Base-by-base conservation (phyloP, 192 early-diverging fungal species). In the Backusella sp. region DNA sequence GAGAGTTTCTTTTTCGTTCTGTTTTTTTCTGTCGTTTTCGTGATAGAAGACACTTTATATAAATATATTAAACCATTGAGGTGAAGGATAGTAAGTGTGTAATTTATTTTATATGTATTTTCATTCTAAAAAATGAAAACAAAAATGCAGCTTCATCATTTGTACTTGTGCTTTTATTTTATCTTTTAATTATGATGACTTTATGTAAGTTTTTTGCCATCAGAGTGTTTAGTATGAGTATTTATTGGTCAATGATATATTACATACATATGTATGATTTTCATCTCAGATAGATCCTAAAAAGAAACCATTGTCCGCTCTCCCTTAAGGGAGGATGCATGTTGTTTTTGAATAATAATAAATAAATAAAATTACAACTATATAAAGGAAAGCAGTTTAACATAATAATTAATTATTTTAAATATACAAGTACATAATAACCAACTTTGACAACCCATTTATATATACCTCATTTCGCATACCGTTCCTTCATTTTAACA, bases 311-410 rank as follows among this genome's bases (percentile, higher is more conserved):
- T 9, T 8, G 2, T n/a, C 53, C 53, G 53, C 53, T 56, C 53
- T 23, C 53, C 21, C 53, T 21, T 23, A 11, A 56, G 2, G 53
- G 53, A 53, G 53, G n/a, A 56, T 56, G 21, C 53, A 44, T 44
- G 37, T 44, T 14, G 42, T 44, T 44, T 17, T 56, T n/a, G 8
- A n/a, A 56, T 9, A 21, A n/a, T 56, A 56, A 32, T 32, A 32
- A 32, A 32, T 32, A 32, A 32, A 32, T 21, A 56, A 53, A 53
- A 53, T 53, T 53, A 53, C 49, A 53, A n/a, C 17, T 53, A 53
- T 56, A 56, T 44, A 56, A 56, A 56, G 53, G 8, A 56, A 56
- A 56, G 53, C 53, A 56, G 53, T 56, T 56, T 56, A 56, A 56
- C 19, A 56, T 8, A 56, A 56, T 56, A 56, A 56, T 56, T 56